Percentiles rank a stretch among this genome's conserved stretches.
Conservation (phyloP, 345 rosid genomes). For the Carallia pectinifolia region DNA sequence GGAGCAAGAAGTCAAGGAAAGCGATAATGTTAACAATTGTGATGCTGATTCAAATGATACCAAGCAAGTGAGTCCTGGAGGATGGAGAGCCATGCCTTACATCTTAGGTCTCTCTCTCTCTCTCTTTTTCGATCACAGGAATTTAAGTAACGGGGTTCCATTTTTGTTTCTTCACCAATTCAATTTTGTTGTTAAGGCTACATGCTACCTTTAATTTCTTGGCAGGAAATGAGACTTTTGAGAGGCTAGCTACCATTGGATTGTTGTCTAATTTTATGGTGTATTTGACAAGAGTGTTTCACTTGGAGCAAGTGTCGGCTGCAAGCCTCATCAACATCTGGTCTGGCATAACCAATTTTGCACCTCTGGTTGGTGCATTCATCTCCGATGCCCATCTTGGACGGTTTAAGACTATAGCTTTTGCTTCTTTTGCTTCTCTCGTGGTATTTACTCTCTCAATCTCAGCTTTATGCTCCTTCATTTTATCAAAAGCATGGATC, state of each 20-base stretch:
- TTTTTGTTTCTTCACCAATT: not conserved
- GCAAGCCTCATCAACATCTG: conserved; percentile 33
- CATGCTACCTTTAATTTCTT: not conserved
- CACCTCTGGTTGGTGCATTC: conserved; percentile 37
- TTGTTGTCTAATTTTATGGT: conserved; percentile 38
- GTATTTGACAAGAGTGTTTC: conserved; percentile 27
- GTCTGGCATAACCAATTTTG: conserved; percentile 40
- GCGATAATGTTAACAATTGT: not conserved
- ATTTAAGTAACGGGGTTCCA: too few relatives aligned
- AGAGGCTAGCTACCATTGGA: conserved; percentile 46
- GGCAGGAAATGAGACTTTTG: conserved; percentile 53
- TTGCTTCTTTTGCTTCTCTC: conserved; percentile 30
- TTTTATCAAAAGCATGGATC: too few relatives aligned
- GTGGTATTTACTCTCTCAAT: conserved; percentile 37
- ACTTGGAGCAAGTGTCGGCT: conserved; percentile 40
- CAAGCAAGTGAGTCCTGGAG: conserved; percentile 45
- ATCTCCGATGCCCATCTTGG: conserved; percentile 28
- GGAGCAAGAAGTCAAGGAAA: conserved; percentile 17
- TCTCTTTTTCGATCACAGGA: not conserved
- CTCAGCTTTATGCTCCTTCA: too few relatives aligned
- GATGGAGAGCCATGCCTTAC: conserved; percentile 84
- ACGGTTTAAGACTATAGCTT: conserved; percentile 29
- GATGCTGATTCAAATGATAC: conserved; percentile 13
- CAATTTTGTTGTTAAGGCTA: too few relatives aligned
- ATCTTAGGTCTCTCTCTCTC: conserved; percentile 48